These are phyloP conservation scores for Ajuga reptans DNA, from an alignment of 305 asterid genomes.

Conservation along the genomic window DNA sequence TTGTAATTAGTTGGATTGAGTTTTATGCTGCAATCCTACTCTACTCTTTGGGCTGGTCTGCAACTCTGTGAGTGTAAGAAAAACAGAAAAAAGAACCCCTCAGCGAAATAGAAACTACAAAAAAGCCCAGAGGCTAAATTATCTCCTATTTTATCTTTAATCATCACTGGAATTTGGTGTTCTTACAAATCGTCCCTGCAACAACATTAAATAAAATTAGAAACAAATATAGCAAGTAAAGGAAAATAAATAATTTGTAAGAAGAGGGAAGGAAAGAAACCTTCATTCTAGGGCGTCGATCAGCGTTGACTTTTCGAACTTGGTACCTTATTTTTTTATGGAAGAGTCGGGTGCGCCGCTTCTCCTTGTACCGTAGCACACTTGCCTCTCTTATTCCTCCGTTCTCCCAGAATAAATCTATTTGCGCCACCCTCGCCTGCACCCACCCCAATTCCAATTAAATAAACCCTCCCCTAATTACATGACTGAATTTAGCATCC, in stretches of 20 bases:
- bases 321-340: slow-evolving; percentile 73
- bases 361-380: slow-evolving; percentile 68
- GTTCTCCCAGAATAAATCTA: slow-evolving; percentile 62
- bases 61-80: slow-evolving; percentile 20
- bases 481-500: too few relatives aligned
- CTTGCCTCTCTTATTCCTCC: slow-evolving; percentile 75
- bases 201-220: background rate
- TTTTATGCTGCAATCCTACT: slow-evolving; percentile 21
- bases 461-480: too few relatives aligned
- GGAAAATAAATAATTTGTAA: background rate
- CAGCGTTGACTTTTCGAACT: slow-evolving; percentile 79
- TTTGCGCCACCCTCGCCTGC: slow-evolving; percentile 69
- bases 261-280: slow-evolving; percentile 16
- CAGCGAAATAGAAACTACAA: slow-evolving; percentile 10
- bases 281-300: slow-evolving; percentile 81
- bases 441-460: slow-evolving; percentile 16
- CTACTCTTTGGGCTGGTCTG: slow-evolving; percentile 22
- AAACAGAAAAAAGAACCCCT: background rate
- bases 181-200: slow-evolving; percentile 78
- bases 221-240: too few relatives aligned
- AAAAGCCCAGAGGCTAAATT: background rate
- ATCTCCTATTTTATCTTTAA: slow-evolving; percentile 27
- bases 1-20: background rate
- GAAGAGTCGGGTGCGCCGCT: slow-evolving; percentile 54
- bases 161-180: slow-evolving; percentile 50